Percentiles rank a stretch among this genome's conserved stretches.
Conservation (phyloP, 257 asterid species). For the Solanum pinnatisectum region DNA sequence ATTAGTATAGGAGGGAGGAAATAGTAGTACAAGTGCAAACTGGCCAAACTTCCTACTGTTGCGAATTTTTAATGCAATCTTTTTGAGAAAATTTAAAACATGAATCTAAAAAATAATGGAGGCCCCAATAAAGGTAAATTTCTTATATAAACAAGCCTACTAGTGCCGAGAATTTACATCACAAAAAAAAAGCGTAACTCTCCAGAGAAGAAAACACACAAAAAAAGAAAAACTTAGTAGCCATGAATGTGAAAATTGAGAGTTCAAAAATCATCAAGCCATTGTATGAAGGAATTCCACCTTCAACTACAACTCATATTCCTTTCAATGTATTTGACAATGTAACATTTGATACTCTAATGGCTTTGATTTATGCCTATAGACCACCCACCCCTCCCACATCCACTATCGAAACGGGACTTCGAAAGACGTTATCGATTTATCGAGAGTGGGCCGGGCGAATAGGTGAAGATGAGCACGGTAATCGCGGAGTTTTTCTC, state of each 20-base stretch:
- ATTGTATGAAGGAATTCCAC: constrained; percentile 37
- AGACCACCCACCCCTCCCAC: constrained; percentile 59
- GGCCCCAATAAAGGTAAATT: not conserved
- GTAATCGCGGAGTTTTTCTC: constrained; percentile 30
- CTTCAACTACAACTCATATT: constrained; percentile 12
- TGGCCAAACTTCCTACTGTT: not conserved
- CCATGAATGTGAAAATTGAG: constrained; percentile 43
- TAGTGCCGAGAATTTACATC: not conserved
- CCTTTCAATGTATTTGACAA: constrained; percentile 70
- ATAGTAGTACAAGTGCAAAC: not conserved
- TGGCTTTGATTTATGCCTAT: constrained; percentile 63
- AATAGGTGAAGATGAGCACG: constrained; percentile 32
- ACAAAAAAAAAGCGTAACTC: not conserved
- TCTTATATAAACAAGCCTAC: not conserved
- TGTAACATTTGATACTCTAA: constrained; percentile 48
- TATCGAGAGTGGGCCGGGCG: constrained; percentile 78
- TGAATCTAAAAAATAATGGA: not conserved
- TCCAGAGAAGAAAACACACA: not conserved
- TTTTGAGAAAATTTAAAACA: no score
- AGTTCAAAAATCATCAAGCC: constrained; percentile 65
- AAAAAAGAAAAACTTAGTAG: not conserved
- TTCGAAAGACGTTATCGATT: constrained; percentile 36
- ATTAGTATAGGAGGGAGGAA: no score
- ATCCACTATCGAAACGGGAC: constrained; percentile 41
- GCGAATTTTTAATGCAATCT: not conserved